A percentile compares a stretch with the other conserved stretches of the same genome.
phyloP scores from a whole-genome alignment of 2,329 filamentous ascomycete species.

The Diaporthe sp. region DNA sequence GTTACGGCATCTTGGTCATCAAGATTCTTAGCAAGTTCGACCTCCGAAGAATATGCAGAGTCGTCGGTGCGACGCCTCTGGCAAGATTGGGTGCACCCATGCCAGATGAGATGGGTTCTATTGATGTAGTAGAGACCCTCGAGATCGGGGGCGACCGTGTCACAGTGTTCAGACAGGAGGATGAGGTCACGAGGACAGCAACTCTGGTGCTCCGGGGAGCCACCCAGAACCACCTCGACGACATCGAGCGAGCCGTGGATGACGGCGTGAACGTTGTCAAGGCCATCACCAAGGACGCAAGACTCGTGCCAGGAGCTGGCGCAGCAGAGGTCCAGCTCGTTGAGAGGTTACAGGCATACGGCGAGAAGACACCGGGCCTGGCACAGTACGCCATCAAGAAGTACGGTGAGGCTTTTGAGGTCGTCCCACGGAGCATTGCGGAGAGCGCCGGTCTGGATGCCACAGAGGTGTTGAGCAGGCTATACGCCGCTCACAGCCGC shows the following conservation, averaged over 20 bases:
- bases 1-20: slow-evolving; percentile 95
- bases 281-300: slow-evolving; percentile 93
- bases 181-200: slow-evolving; percentile 90
- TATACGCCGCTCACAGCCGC: slow-evolving; percentile 95
- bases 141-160: slow-evolving; percentile 99
- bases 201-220: slow-evolving; percentile 95
- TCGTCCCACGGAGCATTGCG: slow-evolving; percentile 92
- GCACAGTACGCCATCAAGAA: slow-evolving; percentile 98
- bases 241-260: slow-evolving; percentile 96
- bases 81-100: slow-evolving; percentile 96
- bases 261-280: slow-evolving; percentile 99
- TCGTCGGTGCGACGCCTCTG: slow-evolving; percentile 96
- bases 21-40: slow-evolving; percentile 99
- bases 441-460: slow-evolving; percentile 97
- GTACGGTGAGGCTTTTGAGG: slow-evolving; percentile 97
- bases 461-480: slow-evolving; percentile 92
- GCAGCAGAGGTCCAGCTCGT: slow-evolving; percentile 95
- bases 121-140: slow-evolving; percentile 95
- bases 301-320: slow-evolving; percentile 93
- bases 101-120: slow-evolving; percentile 98
- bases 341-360: slow-evolving; percentile 90
- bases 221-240: slow-evolving; percentile 97
- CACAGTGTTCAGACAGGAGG: slow-evolving; percentile 97
- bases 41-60: slow-evolving; percentile 92
- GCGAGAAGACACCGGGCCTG: slow-evolving; percentile 92